phyloP scores from a whole-genome alignment of 2,329 filamentous ascomycete species.

The Pochonia chlamydosporia region DNA sequence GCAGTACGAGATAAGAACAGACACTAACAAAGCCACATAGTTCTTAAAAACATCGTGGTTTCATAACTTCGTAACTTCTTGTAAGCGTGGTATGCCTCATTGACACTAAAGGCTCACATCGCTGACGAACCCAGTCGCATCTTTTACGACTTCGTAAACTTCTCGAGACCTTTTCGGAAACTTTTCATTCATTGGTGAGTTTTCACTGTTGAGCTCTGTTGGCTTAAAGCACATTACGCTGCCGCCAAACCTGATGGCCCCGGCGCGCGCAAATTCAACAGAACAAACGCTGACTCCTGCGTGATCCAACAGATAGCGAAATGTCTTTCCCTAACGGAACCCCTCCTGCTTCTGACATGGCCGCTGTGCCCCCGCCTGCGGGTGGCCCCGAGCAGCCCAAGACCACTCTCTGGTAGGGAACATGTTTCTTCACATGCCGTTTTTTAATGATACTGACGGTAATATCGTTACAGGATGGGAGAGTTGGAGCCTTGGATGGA shows the following conservation, averaged over 20 bases:
- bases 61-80: conserved; percentile 2
- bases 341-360: conserved; percentile 32
- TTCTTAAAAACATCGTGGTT: background rate
- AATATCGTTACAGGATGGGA: conserved; percentile 70
- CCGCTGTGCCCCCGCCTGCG: conserved; percentile 25
- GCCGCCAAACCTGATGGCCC: no score
- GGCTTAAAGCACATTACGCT: background rate
- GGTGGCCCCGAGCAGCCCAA: conserved; percentile 44
- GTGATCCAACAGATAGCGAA: conserved; percentile 19
- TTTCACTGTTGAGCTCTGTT: background rate
- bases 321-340: conserved; percentile 34
- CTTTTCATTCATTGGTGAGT: background rate
- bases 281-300: conserved; percentile 19
- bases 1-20: no score
- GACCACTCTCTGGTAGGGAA: conserved; percentile 49
- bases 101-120: background rate
- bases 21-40: background rate
- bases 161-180: background rate
- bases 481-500: conserved; percentile 99
- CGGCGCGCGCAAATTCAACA: no score
- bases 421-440: background rate
- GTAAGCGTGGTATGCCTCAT: background rate
- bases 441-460: conserved; percentile 6
- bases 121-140: background rate
- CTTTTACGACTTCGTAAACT: background rate